Percentiles rank a stretch among this genome's conserved stretches.
These are phyloP conservation scores for Arctium minus DNA, from an alignment of 129 eudicot genomes.

Conservation along the genomic window DNA sequence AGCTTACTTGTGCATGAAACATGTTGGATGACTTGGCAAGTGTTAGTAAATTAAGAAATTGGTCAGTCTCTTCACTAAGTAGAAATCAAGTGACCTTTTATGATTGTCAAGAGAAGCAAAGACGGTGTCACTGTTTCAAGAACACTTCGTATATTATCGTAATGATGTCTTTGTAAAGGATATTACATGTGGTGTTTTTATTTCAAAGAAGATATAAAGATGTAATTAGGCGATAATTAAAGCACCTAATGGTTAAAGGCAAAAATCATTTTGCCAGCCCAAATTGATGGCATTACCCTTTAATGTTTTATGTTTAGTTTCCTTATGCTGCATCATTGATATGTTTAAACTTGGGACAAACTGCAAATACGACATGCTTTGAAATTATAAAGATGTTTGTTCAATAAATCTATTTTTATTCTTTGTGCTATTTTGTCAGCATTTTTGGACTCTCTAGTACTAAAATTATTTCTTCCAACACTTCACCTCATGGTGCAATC, in stretches of 20 bases:
- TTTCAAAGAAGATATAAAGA: not conserved
- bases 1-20: not conserved
- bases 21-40: not conserved
- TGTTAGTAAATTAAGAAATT: too few relatives aligned
- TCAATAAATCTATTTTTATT: too few relatives aligned
- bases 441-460: not conserved
- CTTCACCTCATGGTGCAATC: too few relatives aligned
- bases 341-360: not conserved
- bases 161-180: not conserved
- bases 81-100: too few relatives aligned
- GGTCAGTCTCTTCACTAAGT: too few relatives aligned
- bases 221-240: not conserved
- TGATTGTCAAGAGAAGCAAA: too few relatives aligned
- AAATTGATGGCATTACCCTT: not conserved
- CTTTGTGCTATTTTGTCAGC: not conserved
- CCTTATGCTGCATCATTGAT: not conserved
- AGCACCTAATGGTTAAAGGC: not conserved
- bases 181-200: not conserved
- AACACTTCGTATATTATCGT: too few relatives aligned
- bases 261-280: not conserved
- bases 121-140: too few relatives aligned
- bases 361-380: not conserved
- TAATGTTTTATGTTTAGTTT: not conserved
- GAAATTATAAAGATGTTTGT: not conserved
- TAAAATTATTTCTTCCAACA: too few relatives aligned